These are phyloP conservation scores for Exsudoporus frostii DNA, from an alignment of 768 basidiomycete species.

Conservation along the genomic window DNA sequence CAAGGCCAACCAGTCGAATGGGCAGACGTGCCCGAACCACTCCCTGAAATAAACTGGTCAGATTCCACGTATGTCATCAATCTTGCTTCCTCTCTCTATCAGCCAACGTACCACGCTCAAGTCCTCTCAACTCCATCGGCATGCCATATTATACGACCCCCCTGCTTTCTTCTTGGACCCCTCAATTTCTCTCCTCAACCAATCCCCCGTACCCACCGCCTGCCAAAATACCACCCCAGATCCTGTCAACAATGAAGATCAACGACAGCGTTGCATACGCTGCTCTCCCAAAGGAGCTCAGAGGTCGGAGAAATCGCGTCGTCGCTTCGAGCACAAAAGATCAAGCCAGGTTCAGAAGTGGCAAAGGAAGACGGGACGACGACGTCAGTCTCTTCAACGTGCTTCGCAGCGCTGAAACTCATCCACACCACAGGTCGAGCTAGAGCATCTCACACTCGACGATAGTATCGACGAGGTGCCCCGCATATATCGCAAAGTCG, in stretches of 20 bases:
- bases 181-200: slow-evolving; percentile 53
- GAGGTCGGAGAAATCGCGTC: slow-evolving; percentile 79
- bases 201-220: slow-evolving; percentile 59
- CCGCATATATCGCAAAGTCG: slow-evolving; percentile 82
- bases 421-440: slow-evolving; percentile 41
- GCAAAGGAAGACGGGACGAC: slow-evolving; percentile 51
- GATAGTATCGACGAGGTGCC: slow-evolving; percentile 63
- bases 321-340: slow-evolving; percentile 45
- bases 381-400: slow-evolving; percentile 26
- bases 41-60: slow-evolving; percentile 77
- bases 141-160: slow-evolving; percentile 76
- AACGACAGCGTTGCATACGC: slow-evolving; percentile 93
- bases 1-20: slow-evolving; percentile 84
- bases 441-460: slow-evolving; percentile 51
- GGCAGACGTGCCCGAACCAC: slow-evolving; percentile 68
- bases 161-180: slow-evolving; percentile 65
- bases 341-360: slow-evolving; percentile 83
- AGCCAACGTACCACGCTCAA: slow-evolving; percentile 26
- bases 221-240: slow-evolving; percentile 72
- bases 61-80: slow-evolving; percentile 62
- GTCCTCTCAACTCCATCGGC: slow-evolving; percentile 86
- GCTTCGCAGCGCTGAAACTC: not conserved
- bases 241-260: slow-evolving; percentile 74
- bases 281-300: slow-evolving; percentile 78
- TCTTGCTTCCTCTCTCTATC: not conserved